phyloP scores from a whole-genome alignment of 2,329 filamentous ascomycete species.

The Cladobotryum protrusum region DNA sequence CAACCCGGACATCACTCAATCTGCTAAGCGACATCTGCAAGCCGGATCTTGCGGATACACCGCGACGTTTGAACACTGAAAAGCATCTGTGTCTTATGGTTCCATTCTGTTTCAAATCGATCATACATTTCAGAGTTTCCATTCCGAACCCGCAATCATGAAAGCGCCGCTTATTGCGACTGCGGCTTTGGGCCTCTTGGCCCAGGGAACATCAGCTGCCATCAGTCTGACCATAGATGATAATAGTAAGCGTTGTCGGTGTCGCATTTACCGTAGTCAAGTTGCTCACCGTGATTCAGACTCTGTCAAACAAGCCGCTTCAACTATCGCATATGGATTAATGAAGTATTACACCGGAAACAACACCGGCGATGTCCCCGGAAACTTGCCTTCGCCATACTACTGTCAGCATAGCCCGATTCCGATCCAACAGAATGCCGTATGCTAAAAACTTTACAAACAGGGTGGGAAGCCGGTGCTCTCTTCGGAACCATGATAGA shows the following conservation, averaged over 20 bases:
- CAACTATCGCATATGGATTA: slow-evolving; percentile 41
- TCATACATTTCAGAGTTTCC: neutral
- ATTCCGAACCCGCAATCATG: neutral
- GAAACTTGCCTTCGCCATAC: slow-evolving; percentile 54
- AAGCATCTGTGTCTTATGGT: too few species aligned
- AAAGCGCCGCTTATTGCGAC: neutral
- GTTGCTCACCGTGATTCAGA: slow-evolving; percentile 26
- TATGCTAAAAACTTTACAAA: slow-evolving; percentile 13
- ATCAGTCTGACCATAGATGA: neutral
- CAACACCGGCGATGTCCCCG: slow-evolving; percentile 51
- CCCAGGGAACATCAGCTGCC: neutral
- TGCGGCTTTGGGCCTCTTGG: neutral
- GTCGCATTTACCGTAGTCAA: neutral
- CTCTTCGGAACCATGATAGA: slow-evolving; percentile 67
- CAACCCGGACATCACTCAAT: too few species aligned
- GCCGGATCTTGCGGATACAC: too few species aligned
- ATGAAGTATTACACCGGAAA: slow-evolving; percentile 51
- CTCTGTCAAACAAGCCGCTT: slow-evolving; percentile 44
- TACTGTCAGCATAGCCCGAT: slow-evolving; percentile 49
- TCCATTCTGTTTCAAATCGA: too few species aligned
- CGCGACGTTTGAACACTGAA: too few species aligned
- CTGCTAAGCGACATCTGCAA: too few species aligned
- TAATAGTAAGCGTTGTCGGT: neutral
- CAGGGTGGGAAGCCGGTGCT: slow-evolving; percentile 65
- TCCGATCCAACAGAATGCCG: slow-evolving; percentile 18